Conservation (phyloP, 2,329 filamentous ascomycete species). For the Delphinella strobiligena region DNA sequence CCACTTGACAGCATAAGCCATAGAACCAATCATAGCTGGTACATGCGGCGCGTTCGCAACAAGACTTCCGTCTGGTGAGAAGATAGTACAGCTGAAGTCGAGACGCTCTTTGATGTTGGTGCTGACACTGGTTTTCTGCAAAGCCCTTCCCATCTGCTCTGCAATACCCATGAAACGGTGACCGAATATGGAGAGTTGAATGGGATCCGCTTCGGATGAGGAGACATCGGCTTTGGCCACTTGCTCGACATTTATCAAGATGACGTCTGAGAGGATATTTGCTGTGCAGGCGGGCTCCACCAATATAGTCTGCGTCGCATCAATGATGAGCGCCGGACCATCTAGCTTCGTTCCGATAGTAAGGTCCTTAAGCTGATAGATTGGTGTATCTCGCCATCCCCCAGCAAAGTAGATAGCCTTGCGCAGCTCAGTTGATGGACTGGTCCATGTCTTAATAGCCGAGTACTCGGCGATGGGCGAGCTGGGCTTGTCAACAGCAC, state of each 20-base stretch:
- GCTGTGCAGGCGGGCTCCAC: slow-evolving; percentile 26
- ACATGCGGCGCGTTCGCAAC: slow-evolving; percentile 31
- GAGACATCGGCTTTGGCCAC: not conserved
- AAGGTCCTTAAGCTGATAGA: slow-evolving; percentile 16
- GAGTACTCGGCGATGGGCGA: not conserved
- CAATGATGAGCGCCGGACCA: slow-evolving; percentile 21
- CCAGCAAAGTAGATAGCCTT: slow-evolving; percentile 14
- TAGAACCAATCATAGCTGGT: slow-evolving; percentile 27
- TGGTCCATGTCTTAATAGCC: too few species aligned
- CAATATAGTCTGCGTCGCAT: slow-evolving; percentile 35
- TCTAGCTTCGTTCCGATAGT: slow-evolving; percentile 12
- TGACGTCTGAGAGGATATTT: slow-evolving; percentile 23
- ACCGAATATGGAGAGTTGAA: slow-evolving; percentile 42
- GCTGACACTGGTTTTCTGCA: slow-evolving; percentile 43
- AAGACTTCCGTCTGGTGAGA: slow-evolving; percentile 27
- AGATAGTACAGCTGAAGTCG: slow-evolving; percentile 32
- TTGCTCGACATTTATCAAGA: slow-evolving; percentile 23
- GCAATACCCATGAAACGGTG: slow-evolving; percentile 48
- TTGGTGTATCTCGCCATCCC: slow-evolving; percentile 13
- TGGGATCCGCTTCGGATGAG: slow-evolving; percentile 33
- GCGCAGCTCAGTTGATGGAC: not conserved
- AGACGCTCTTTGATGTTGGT: slow-evolving; percentile 34
- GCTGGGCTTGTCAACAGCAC: not conserved
- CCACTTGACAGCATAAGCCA: slow-evolving; percentile 14
- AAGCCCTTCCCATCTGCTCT: slow-evolving; percentile 45